Conservation (phyloP, 805 yeast species). For the Pichia phayaonensis region DNA sequence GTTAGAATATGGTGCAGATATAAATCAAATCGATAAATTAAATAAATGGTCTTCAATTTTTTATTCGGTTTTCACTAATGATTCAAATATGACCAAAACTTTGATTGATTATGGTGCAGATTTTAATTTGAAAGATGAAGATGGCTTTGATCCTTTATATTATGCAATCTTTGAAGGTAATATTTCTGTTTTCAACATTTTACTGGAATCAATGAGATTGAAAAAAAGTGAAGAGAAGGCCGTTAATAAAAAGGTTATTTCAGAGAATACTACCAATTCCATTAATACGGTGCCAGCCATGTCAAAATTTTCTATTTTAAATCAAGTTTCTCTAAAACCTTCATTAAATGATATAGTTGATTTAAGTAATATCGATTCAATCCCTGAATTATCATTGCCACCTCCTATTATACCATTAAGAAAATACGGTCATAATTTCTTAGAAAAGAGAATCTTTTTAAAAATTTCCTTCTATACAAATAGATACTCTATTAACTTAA, state of each 20-base stretch:
- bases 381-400: slow-evolving; percentile 87
- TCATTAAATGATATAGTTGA: slow-evolving; percentile 11
- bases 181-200: slow-evolving; percentile 65
- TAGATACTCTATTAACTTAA: slow-evolving; percentile 36
- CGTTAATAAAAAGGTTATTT: neutral
- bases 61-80: slow-evolving; percentile 85
- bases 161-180: slow-evolving; percentile 95
- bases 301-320: neutral
- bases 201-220: slow-evolving; percentile 32
- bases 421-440: slow-evolving; percentile 90
- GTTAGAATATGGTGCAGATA: slow-evolving; percentile 63
- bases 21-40: slow-evolving; percentile 73
- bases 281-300: no score
- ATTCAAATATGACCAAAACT: slow-evolving; percentile 57
- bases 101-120: slow-evolving; percentile 70
- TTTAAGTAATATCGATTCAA: slow-evolving; percentile 49
- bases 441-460: slow-evolving; percentile 81
- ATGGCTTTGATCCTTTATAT: slow-evolving; percentile 71
- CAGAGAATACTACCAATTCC: neutral
- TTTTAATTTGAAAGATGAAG: slow-evolving; percentile 62
- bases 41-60: slow-evolving; percentile 93
- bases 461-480: slow-evolving; percentile 61
- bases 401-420: slow-evolving; percentile 94
- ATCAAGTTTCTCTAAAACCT: slow-evolving; percentile 7
- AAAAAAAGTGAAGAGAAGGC: neutral